A percentile compares a stretch with the other conserved stretches of the same genome.
These are phyloP conservation scores for Eucalyptus albens DNA, from an alignment of 345 rosid species.

Conservation along the genomic window DNA sequence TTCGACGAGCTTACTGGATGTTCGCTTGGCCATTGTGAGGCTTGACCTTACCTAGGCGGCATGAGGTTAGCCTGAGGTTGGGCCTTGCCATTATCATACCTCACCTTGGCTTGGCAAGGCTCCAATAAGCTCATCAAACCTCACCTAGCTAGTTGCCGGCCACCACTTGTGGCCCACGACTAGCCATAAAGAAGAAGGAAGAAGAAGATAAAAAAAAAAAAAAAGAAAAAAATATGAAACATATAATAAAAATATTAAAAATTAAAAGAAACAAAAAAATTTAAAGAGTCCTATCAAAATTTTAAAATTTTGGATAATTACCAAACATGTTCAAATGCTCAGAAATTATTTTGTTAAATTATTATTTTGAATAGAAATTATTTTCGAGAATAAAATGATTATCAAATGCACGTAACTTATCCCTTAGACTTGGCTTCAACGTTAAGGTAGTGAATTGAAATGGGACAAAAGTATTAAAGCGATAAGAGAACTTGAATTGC, in stretches of 20 bases:
- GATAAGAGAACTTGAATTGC: background rate
- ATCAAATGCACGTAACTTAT: background rate
- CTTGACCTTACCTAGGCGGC: rapidly evolving
- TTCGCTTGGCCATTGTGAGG: too few species aligned
- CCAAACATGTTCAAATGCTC: rapidly evolving
- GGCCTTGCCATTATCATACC: rapidly evolving
- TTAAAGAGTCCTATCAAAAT: too few species aligned
- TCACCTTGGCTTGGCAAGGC: too few species aligned
- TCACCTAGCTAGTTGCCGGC: rapidly evolving
- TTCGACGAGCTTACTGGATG: rapidly evolving
- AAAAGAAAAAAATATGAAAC: too few species aligned
- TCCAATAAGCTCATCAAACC: rapidly evolving
- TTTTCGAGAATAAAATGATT: background rate
- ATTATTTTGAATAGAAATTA: rapidly evolving
- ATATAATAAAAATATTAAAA: too few species aligned
- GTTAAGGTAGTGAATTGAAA: background rate
- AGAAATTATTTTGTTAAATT: too few species aligned
- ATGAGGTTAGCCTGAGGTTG: too few species aligned
- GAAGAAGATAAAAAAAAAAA: too few species aligned
- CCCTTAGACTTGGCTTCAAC: background rate
- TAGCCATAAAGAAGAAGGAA: too few species aligned
- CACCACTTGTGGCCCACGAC: too few species aligned
- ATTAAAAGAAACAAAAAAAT: too few species aligned
- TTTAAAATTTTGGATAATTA: too few species aligned
- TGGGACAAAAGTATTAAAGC: background rate